Evolutionary conservation across 495 filamentous ascomycete species (phyloP).

Genomic region (Lepidopterella palustris): DNA sequence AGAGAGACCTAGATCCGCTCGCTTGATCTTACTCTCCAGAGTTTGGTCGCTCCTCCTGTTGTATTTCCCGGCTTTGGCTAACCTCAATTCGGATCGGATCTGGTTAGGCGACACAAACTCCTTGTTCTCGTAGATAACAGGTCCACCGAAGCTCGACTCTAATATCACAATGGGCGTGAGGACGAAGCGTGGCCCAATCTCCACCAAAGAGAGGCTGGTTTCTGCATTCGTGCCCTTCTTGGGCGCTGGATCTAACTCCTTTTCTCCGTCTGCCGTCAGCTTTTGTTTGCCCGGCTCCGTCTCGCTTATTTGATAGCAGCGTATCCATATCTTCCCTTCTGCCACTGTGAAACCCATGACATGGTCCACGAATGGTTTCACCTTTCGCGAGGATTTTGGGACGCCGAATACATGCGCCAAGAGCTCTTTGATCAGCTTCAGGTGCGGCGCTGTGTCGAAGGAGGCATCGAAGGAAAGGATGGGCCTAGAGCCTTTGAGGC

Average conservation of each 20-base stretch:
- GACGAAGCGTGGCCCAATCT: slow-evolving; percentile 93
- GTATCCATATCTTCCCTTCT: slow-evolving; percentile 94
- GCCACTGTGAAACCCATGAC: slow-evolving; percentile 88
- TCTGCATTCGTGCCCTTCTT: slow-evolving; percentile 41
- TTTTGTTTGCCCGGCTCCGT: slow-evolving; percentile 54
- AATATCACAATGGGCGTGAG: slow-evolving; percentile 93
- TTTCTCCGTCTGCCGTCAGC: slow-evolving; percentile 35
- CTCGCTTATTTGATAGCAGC: slow-evolving; percentile 88
- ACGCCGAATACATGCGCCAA: slow-evolving; percentile 91
- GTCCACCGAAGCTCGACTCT: slow-evolving; percentile 91
- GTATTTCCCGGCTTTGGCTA: slow-evolving; percentile 67
- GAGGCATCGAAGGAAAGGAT: slow-evolving; percentile 82
- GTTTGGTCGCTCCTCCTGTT: slow-evolving; percentile 64
- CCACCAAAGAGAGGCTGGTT: slow-evolving; percentile 75
- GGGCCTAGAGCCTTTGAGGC: slow-evolving; percentile 91
- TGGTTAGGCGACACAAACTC: slow-evolving; percentile 97
- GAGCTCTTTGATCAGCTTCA: slow-evolving; percentile 74
- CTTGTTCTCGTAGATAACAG: slow-evolving; percentile 98
- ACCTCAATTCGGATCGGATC: slow-evolving; percentile 70
- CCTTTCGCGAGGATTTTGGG: slow-evolving; percentile 75
- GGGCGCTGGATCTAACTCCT: slow-evolving; percentile 24
- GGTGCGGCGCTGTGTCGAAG: slow-evolving; percentile 70
- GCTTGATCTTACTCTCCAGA: slow-evolving; percentile 66
- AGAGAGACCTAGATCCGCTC: slow-evolving; percentile 65
- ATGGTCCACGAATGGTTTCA: slow-evolving; percentile 94